Conservation (phyloP, 257 asterid species). For the Eustoma russellianum region DNA sequence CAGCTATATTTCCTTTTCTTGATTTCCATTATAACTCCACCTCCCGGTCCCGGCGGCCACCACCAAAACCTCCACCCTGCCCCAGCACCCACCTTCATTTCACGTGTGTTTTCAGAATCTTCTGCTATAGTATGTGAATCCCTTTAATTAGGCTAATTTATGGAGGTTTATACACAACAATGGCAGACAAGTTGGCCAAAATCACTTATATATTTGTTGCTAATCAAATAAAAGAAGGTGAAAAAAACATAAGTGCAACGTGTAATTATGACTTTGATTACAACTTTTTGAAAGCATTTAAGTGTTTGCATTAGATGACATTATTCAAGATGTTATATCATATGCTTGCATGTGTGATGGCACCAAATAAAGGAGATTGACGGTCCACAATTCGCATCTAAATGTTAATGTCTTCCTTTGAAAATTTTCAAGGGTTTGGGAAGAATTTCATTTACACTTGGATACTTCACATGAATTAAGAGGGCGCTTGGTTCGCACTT, state of each 20-base stretch:
- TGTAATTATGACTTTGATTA: neutral
- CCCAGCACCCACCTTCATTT: constrained; percentile 15
- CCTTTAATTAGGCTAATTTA: neutral
- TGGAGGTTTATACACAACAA: neutral
- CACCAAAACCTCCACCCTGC: neutral
- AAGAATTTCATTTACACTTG: too few species aligned
- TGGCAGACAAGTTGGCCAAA: constrained; percentile 8
- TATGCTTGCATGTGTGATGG: too few species aligned
- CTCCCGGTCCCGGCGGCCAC: constrained; percentile 7
- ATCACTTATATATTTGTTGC: constrained; percentile 7
- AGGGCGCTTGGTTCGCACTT: too few species aligned
- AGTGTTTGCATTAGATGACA: constrained; percentile 1
- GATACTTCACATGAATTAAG: too few species aligned
- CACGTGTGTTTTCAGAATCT: constrained; percentile 14
- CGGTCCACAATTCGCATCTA: too few species aligned
- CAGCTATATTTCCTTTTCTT: constrained; percentile 1
- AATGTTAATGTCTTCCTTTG: too few species aligned
- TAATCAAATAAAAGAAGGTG: neutral
- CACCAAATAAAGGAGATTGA: too few species aligned
- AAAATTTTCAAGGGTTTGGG: too few species aligned
- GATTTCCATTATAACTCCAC: constrained; percentile 7
- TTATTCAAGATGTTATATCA: constrained; percentile 8
- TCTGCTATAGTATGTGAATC: constrained; percentile 3
- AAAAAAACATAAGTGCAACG: constrained; percentile 3
- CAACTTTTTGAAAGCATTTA: too few species aligned